Evolutionary conservation across 164 flowering plant genomes (phyloP), one percentile per base, ranked within the genome.

Genomic region (Liquidambar formosana): DNA sequence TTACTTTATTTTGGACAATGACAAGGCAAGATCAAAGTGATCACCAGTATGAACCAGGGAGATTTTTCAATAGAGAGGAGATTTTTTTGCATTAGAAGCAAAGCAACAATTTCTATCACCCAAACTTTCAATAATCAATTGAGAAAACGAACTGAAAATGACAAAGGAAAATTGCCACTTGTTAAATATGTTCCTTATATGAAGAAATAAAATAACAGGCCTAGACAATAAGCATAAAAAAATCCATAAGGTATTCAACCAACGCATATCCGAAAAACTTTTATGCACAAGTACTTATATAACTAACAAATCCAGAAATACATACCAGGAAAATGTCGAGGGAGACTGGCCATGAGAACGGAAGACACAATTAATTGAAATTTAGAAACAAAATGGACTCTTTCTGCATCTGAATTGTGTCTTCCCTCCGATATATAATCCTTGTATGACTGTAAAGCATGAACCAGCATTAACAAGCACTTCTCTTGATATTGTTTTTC

Each of bases 241-340:
- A 47, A 25, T 21, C 51, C 25, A 43, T 12, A 46, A 18, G 12
- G 47, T 4, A 22, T 27, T 26, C 6, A 43, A 22, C 10, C 27
- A 38, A n/a, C n/a, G 9, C 6, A 68, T 19, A 33, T 25, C 43
- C 63, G n/a, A 68, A 59, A 18, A 27, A 18, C 22, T 8, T 22
- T 28, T 12, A 53, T 28, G 41, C 46, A 44, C 10, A 12, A 52
- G 33, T 22, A n/a, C n/a, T n/a, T n/a, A n/a, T n/a, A 25, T 63
- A 38, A 43, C 44, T 18, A 27, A 64, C 21, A 41, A 67, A 27
- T 49, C 57, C 19, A 67, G 46, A 44, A 57, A 47, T 28, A 51
- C 64, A 43, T 80, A 96, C 99, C 97, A 57, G 89, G 90, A 78
- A 96, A 96, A 80, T 85, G 86, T 23, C 82, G 83, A 76, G 98